phyloP scores from a whole-genome alignment of 176 grass and related monocot species.

The Raddia distichophylla region DNA sequence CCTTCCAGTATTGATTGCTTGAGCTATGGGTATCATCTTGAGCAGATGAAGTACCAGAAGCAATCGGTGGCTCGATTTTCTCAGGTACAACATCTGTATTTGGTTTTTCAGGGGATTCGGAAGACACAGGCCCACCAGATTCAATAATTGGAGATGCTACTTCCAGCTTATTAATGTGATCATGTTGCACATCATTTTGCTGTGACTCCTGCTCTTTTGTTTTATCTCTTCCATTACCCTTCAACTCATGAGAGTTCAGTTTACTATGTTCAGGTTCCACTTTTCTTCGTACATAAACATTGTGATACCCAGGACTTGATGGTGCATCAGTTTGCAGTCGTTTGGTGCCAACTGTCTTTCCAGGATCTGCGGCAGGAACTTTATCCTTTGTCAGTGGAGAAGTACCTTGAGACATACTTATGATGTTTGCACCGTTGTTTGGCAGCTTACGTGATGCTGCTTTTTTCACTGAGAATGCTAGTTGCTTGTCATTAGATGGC shows the following conservation, averaged over 20 bases:
- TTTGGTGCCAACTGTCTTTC: conserved; percentile 49
- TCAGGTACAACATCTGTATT: conserved; percentile 15
- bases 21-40: conserved; percentile 30
- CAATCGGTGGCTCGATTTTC: conserved; percentile 35
- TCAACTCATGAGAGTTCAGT: conserved; percentile 51
- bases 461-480: conserved; percentile 48
- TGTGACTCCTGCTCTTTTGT: conserved; percentile 39
- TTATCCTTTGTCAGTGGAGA: conserved; percentile 54
- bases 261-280: conserved; percentile 71
- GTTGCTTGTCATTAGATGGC: conserved; percentile 51
- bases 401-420: conserved; percentile 50
- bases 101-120: conserved; percentile 33
- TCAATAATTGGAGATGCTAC: conserved; percentile 26
- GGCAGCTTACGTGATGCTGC: conserved; percentile 39
- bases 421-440: conserved; percentile 46
- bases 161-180: conserved; percentile 44
- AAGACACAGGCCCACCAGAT: conserved; percentile 28
- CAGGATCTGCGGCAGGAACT: conserved; percentile 39
- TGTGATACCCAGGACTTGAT: conserved; percentile 59
- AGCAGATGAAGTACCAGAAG: conserved; percentile 14
- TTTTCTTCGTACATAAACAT: conserved; percentile 78
- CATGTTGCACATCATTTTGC: conserved; percentile 44
- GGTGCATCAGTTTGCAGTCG: conserved; percentile 48
- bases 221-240: conserved; percentile 45
- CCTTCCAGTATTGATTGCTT: conserved; percentile 52